Conservation (phyloP, 1,284 basidiomycete genomes). For the Cryptococcus sp. region DNA sequence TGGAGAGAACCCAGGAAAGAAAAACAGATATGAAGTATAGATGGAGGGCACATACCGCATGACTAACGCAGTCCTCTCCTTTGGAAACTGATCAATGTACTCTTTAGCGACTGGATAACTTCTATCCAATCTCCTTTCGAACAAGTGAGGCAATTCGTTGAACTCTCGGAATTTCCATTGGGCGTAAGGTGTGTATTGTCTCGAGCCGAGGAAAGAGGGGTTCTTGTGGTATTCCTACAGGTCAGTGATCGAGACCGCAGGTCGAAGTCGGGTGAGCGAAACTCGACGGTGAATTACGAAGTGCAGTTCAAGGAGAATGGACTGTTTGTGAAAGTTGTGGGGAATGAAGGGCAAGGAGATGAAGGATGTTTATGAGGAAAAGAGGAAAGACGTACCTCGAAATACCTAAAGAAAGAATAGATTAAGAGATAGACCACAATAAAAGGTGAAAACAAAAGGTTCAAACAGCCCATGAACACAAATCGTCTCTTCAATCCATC, state of each 20-base stretch:
- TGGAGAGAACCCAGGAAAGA: too few species aligned
- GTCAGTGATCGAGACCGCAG: constrained; percentile 4
- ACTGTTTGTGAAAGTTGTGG: background rate
- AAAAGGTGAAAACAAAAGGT: constrained; percentile 91
- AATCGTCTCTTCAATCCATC: constrained; percentile 82
- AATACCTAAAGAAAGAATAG: constrained; percentile 99
- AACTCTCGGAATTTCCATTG: constrained; percentile 99
- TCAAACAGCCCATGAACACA: constrained; percentile 92
- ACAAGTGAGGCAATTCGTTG: constrained; percentile 94
- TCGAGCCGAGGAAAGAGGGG: constrained; percentile 84
- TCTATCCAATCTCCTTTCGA: constrained; percentile 76
- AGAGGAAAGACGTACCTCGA: constrained; percentile 62
- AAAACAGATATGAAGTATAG: background rate
- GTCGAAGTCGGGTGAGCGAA: too few species aligned
- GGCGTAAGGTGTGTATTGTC: constrained; percentile 89
- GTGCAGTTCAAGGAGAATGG: too few species aligned
- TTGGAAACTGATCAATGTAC: constrained; percentile 97
- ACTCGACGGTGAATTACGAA: background rate
- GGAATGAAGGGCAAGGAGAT: background rate
- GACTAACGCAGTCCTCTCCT: constrained; percentile 81
- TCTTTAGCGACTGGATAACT: constrained; percentile 85
- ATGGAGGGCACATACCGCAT: constrained; percentile 62
- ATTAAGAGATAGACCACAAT: constrained; percentile 94
- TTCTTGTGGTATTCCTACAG: constrained; percentile 95
- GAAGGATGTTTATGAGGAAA: background rate